A percentile compares a stretch with the other conserved stretches of the same genome.
Evolutionary conservation across 805 yeast species (phyloP).

Genomic region (Zygotorulaspora sp.): DNA sequence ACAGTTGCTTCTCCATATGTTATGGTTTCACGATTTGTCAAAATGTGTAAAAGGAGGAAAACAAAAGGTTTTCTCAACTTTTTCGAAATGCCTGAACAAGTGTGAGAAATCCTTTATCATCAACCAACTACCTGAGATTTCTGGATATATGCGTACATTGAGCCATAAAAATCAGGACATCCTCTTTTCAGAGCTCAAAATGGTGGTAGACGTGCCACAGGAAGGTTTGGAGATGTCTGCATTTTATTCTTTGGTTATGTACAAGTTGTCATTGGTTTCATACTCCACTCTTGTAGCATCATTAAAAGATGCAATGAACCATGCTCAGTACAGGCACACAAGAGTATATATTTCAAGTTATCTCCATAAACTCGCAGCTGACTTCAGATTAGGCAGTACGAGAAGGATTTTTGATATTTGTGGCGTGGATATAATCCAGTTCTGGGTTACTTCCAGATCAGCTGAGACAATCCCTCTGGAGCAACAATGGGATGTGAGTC

Average conservation of each 20-base stretch:
- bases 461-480: neutral
- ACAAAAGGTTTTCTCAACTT: conserved; percentile 24
- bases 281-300: conserved; percentile 22
- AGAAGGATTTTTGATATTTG: conserved; percentile 22
- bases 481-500: conserved; percentile 17
- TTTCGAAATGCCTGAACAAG: conserved; percentile 18
- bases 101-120: conserved; percentile 14
- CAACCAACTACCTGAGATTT: conserved; percentile 9
- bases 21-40: conserved; percentile 27
- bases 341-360: conserved; percentile 17
- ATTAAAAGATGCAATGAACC: conserved; percentile 15
- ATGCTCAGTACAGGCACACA: conserved; percentile 16
- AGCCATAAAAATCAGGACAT: conserved; percentile 29
- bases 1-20: conserved; percentile 33
- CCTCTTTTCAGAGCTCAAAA: conserved; percentile 28
- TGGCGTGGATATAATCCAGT: conserved; percentile 22
- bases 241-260: conserved; percentile 21
- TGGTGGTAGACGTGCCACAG: conserved; percentile 23
- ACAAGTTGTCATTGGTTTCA: conserved; percentile 17
- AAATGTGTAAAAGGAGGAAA: conserved; percentile 26
- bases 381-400: conserved; percentile 1
- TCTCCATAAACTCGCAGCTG: conserved; percentile 9
- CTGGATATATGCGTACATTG: conserved; percentile 20
- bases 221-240: conserved; percentile 29
- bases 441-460: conserved; percentile 15